phyloP scores from a whole-genome alignment of 2,329 filamentous ascomycete species.

The Macrophomina phaseolina region DNA sequence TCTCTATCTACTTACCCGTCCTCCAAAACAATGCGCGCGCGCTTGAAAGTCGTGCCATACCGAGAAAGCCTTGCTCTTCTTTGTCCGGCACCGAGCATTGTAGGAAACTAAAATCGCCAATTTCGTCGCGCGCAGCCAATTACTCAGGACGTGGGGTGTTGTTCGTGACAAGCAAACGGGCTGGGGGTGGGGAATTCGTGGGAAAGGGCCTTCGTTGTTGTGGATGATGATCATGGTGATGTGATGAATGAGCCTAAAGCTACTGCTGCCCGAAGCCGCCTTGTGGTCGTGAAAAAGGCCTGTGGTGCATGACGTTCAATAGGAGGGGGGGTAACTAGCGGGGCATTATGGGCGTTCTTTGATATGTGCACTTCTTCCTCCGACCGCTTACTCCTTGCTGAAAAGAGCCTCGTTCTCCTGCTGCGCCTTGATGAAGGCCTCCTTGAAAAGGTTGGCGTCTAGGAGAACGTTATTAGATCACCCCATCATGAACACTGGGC shows the following conservation, averaged over 20 bases:
- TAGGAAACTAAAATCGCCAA: conserved; percentile 9
- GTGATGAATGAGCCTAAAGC: conserved; percentile 10
- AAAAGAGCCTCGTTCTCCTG: conserved; percentile 93
- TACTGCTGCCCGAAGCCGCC: conserved; percentile 7
- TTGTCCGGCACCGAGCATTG: conserved; percentile 20
- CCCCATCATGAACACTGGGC: conserved; percentile 21
- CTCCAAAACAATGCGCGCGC: conserved; percentile 9
- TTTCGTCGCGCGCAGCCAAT: conserved; percentile 16
- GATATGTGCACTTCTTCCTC: conserved; percentile 19
- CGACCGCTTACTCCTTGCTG: conserved; percentile 38
- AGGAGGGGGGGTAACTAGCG: conserved; percentile 15
- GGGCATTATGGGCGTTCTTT: conserved; percentile 18
- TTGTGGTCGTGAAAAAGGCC: conserved; percentile 11
- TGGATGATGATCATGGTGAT: background rate
- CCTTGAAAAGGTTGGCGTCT: conserved; percentile 98
- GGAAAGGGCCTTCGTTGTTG: background rate
- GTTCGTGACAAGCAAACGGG: conserved; percentile 17
- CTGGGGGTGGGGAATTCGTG: conserved; percentile 1
- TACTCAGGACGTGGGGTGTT: conserved; percentile 7
- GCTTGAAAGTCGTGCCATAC: conserved; percentile 4
- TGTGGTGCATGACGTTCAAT: conserved; percentile 13
- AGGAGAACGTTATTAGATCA: conserved; percentile 36
- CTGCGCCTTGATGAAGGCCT: conserved; percentile 95
- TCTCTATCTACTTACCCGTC: conserved; percentile 23
- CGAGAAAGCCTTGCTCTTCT: conserved; percentile 11